phyloP scores from a whole-genome alignment of 495 filamentous ascomycete species.

The Daldinia caldariorum region DNA sequence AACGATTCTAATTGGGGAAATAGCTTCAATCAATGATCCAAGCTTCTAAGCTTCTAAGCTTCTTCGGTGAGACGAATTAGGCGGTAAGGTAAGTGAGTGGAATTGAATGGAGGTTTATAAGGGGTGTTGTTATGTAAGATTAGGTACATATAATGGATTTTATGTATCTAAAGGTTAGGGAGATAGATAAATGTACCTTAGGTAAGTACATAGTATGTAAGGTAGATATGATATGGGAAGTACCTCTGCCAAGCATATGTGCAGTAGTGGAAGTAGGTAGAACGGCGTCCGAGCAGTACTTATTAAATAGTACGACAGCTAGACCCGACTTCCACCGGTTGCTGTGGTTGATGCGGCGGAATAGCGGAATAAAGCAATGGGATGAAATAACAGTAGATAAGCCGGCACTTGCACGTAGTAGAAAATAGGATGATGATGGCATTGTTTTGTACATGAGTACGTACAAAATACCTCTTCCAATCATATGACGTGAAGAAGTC shows the following conservation, averaged over 20 bases:
- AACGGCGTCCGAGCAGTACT: conserved; percentile 11
- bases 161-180: too few species aligned
- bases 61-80: conserved; percentile 30
- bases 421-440: conserved; percentile 45
- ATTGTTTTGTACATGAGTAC: conserved; percentile 37
- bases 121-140: background rate
- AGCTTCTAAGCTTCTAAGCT: conserved; percentile 1
- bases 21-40: background rate
- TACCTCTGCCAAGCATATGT: conserved; percentile 14
- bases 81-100: conserved; percentile 26
- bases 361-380: conserved; percentile 8
- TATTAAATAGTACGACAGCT: conserved; percentile 9
- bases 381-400: conserved; percentile 25
- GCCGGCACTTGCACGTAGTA: conserved; percentile 38
- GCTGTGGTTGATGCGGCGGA: background rate
- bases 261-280: background rate
- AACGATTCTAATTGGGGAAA: conserved; percentile 35
- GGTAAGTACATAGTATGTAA: background rate
- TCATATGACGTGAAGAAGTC: conserved; percentile 42
- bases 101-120: background rate
- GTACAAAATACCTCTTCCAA: conserved; percentile 34
- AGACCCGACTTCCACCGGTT: too few species aligned
- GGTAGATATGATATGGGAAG: background rate
- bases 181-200: background rate
- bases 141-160: too few species aligned